Evolutionary conservation across 257 asterid genomes (phyloP).

Genomic region (Buddleja alternifolia): DNA sequence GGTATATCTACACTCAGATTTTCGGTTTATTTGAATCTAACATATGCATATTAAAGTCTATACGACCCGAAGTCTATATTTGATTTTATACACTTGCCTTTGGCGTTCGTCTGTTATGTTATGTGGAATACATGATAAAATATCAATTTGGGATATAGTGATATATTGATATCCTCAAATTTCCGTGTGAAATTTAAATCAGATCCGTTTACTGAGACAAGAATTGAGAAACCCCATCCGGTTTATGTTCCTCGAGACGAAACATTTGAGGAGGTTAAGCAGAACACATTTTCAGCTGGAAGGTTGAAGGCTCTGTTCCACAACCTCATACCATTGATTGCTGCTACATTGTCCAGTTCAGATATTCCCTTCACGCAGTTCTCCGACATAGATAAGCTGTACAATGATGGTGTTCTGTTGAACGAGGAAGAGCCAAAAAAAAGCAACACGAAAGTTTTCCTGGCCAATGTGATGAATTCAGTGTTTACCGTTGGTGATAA

Average conservation of each 20-base stretch:
- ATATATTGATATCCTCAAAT: neutral
- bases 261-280: conserved; percentile 84
- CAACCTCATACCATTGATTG: conserved; percentile 78
- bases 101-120: too few relatives aligned
- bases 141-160: too few relatives aligned
- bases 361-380: conserved; percentile 78
- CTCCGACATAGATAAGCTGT: conserved; percentile 75
- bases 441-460: conserved; percentile 26
- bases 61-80: too few relatives aligned
- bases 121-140: too few relatives aligned
- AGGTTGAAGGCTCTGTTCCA: conserved; percentile 80
- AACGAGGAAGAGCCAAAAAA: conserved; percentile 43
- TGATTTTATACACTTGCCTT: too few relatives aligned
- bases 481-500: conserved; percentile 62
- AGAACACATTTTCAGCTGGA: conserved; percentile 78
- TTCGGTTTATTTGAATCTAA: too few relatives aligned
- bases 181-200: conserved; percentile 23
- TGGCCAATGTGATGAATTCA: conserved; percentile 41
- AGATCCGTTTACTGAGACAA: conserved; percentile 64
- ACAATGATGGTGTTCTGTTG: conserved; percentile 58
- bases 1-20: too few relatives aligned
- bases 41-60: too few relatives aligned
- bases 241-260: conserved; percentile 93
- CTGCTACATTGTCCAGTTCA: conserved; percentile 65
- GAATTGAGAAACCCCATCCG: conserved; percentile 87